These are phyloP conservation scores for Dacryopinax primogenitus DNA, from an alignment of 768 basidiomycete genomes.

Conservation along the genomic window DNA sequence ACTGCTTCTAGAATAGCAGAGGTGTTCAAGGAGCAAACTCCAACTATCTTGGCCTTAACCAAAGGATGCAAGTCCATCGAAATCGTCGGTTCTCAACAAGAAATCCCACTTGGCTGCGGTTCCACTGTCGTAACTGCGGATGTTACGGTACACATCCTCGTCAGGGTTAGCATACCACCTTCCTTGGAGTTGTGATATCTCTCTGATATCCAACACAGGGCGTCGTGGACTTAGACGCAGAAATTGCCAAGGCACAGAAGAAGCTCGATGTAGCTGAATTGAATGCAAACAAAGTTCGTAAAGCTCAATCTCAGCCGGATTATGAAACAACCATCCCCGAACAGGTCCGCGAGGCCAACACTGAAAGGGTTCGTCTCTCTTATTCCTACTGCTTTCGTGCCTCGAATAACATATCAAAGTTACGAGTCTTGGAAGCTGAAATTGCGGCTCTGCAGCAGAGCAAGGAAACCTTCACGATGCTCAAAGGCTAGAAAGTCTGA, in stretches of 20 bases:
- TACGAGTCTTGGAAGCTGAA: conserved; percentile 67
- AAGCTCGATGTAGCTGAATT: conserved; percentile 61
- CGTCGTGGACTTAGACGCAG: conserved; percentile 74
- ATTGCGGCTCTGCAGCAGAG: conserved; percentile 57
- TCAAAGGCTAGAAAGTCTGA: conserved; percentile 32
- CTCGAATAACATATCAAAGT: conserved; percentile 32
- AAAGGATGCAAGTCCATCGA: conserved; percentile 75
- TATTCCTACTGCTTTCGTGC: conserved; percentile 11
- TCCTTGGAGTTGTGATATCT: neutral
- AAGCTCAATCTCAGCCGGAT: conserved; percentile 56
- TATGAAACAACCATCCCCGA: conserved; percentile 72
- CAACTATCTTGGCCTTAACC: conserved; percentile 67
- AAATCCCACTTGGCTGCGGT: conserved; percentile 83
- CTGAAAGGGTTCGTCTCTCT: conserved; percentile 56
- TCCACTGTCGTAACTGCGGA: conserved; percentile 64
- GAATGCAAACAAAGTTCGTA: conserved; percentile 63
- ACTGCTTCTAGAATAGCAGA: conserved; percentile 48
- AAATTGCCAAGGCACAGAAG: conserved; percentile 83
- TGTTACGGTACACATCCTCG: conserved; percentile 67
- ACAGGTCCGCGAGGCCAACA: conserved; percentile 57
- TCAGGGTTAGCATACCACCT: conserved; percentile 44
- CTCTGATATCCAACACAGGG: conserved; percentile 40
- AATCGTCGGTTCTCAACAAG: conserved; percentile 47
- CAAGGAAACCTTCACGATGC: conserved; percentile 59
- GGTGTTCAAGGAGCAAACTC: conserved; percentile 57